Percentiles rank a stretch among this genome's conserved stretches.
These are phyloP conservation scores for Cymbidium sinense DNA, from an alignment of 106 monocot genomes.

Conservation along the genomic window DNA sequence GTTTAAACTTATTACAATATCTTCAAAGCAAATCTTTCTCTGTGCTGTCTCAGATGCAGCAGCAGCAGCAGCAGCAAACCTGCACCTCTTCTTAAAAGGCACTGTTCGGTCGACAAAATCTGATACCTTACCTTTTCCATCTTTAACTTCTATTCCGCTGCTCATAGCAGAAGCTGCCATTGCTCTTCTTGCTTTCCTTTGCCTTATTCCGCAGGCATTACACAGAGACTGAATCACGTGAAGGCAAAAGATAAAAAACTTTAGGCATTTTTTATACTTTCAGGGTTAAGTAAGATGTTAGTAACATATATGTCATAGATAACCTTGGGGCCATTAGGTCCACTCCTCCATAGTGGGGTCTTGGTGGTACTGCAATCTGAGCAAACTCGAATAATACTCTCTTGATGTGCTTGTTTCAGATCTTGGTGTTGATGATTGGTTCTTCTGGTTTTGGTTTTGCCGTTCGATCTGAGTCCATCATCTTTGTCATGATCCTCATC, in stretches of 20 bases:
- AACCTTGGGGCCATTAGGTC: constrained; percentile 59
- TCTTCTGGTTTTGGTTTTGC: neutral
- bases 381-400: constrained; percentile 34
- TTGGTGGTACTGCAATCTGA: constrained; percentile 53
- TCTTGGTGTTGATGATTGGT: neutral
- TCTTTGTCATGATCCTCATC: constrained; percentile 31
- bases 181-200: constrained; percentile 69
- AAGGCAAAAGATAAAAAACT: too few relatives aligned
- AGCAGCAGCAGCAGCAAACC: constrained; percentile 14
- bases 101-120: constrained; percentile 15
- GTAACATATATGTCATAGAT: neutral
- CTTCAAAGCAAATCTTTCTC: constrained; percentile 34
- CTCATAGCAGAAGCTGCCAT: constrained; percentile 23
- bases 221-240: constrained; percentile 63
- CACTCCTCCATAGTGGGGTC: constrained; percentile 60
- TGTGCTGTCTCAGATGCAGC: constrained; percentile 2
- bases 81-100: constrained; percentile 96
- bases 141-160: too few relatives aligned
- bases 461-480: constrained; percentile 7
- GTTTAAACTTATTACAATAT: constrained; percentile 32
- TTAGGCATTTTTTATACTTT: too few relatives aligned
- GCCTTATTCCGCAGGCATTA: constrained; percentile 84
- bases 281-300: too few relatives aligned
- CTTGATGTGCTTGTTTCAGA: neutral
- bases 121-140: constrained; percentile 2